Evolutionary conservation across 2,329 filamentous ascomycete species (phyloP).

Genomic region (Nannizziopsis arthrosporioides): DNA sequence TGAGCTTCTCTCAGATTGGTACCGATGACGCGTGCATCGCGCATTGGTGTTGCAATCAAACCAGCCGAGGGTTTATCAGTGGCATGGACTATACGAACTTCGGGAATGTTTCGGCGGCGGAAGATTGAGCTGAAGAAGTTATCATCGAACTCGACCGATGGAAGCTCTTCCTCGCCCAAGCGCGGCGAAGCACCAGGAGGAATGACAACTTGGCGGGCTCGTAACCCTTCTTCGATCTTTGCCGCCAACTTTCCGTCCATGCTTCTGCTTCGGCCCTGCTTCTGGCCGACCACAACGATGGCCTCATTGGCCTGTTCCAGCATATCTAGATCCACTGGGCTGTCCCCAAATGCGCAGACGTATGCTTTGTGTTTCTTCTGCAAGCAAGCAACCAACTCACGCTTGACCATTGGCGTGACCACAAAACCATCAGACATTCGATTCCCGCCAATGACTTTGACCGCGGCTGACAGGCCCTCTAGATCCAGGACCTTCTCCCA

Average conservation of each 20-base stretch:
- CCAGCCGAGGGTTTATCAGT: constrained; percentile 37
- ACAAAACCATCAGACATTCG: constrained; percentile 39
- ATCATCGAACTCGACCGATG: constrained; percentile 29
- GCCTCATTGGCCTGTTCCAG: constrained; percentile 42
- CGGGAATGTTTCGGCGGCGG: constrained; percentile 8
- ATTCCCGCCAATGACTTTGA: constrained; percentile 45
- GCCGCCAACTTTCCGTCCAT: constrained; percentile 42
- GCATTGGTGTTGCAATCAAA: constrained; percentile 44
- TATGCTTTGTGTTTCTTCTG: constrained; percentile 24
- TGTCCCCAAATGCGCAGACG: constrained; percentile 51
- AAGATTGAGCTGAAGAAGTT: constrained; percentile 21
- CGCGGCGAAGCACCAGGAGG: constrained; percentile 32
- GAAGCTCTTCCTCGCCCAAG: constrained; percentile 35
- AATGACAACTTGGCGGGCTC: constrained; percentile 39
- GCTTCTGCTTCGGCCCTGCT: constrained; percentile 36
- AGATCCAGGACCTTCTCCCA: constrained; percentile 46
- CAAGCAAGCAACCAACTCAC: constrained; percentile 35
- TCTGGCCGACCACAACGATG: constrained; percentile 44
- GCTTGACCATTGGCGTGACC: constrained; percentile 43
- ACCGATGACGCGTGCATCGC: constrained; percentile 39
- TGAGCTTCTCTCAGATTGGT: constrained; percentile 41
- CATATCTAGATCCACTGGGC: constrained; percentile 49
- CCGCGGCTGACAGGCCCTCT: constrained; percentile 30
- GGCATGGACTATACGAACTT: constrained; percentile 32
- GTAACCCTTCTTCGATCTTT: constrained; percentile 33